Evolutionary conservation across 768 basidiomycete genomes (phyloP).

Genomic region (Phanerochaete sordida): DNA sequence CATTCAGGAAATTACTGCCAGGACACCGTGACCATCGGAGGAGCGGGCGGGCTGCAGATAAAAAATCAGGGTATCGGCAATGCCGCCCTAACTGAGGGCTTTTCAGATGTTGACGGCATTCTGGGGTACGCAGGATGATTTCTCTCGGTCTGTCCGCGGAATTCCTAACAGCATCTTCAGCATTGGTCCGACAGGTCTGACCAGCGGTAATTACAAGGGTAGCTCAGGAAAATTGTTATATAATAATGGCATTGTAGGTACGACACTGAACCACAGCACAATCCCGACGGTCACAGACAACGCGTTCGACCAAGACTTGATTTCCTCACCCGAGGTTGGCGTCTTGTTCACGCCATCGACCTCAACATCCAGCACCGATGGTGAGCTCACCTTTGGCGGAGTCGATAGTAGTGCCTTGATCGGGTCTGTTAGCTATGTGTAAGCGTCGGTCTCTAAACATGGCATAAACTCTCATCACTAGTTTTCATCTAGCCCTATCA

Average conservation of each 20-base stretch:
- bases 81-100: constrained; percentile 24
- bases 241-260: no score
- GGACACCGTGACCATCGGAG: constrained; percentile 41
- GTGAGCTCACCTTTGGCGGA: constrained; percentile 32
- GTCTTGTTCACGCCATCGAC: constrained; percentile 33
- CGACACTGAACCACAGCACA: no score
- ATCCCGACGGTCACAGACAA: constrained; percentile 32
- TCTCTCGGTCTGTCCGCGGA: not conserved
- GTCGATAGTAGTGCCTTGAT: constrained; percentile 26
- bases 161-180: constrained; percentile 12
- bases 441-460: no score
- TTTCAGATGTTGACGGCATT: constrained; percentile 35
- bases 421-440: constrained; percentile 23
- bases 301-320: constrained; percentile 24
- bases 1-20: constrained; percentile 19
- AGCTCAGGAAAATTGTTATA: no score
- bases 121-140: constrained; percentile 25
- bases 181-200: constrained; percentile 31
- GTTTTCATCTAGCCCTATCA: constrained; percentile 34
- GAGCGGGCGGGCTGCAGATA: constrained; percentile 12
- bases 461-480: no score
- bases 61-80: constrained; percentile 35
- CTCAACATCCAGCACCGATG: constrained; percentile 20
- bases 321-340: constrained; percentile 20
- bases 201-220: constrained; percentile 16